A percentile compares a stretch with the other conserved stretches of the same genome.
Evolutionary conservation across 371 early-diverging fungal genomes (phyloP).

Genomic region (Apophysomyces elegans): DNA sequence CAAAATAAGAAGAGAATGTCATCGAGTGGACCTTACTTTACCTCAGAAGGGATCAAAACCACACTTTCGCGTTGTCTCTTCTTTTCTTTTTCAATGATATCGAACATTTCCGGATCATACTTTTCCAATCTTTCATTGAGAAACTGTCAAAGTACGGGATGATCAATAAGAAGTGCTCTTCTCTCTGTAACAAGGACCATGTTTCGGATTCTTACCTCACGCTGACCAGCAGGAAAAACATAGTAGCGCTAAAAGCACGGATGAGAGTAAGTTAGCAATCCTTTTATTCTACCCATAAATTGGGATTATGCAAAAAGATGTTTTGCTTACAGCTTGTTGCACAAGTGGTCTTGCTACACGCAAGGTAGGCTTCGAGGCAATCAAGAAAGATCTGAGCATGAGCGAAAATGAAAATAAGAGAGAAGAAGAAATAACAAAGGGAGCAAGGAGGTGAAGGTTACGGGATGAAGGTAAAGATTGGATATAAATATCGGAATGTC

Average conservation of each 20-base stretch:
- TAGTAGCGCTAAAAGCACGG: slow-evolving; percentile 50
- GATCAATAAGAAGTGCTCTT: too few relatives aligned
- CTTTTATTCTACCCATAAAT: not conserved
- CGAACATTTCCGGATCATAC: slow-evolving; percentile 92
- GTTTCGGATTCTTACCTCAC: slow-evolving; percentile 43
- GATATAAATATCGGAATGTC: slow-evolving; percentile 16
- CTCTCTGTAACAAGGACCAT: not conserved
- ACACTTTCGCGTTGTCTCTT: slow-evolving; percentile 94
- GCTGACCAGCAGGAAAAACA: slow-evolving; percentile 68
- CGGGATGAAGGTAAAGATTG: slow-evolving; percentile 9
- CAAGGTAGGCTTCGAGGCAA: slow-evolving; percentile 25
- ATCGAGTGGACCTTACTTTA: slow-evolving; percentile 24
- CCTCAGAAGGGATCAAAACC: slow-evolving; percentile 97
- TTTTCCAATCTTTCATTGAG: slow-evolving; percentile 72
- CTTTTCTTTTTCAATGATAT: slow-evolving; percentile 97
- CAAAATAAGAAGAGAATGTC: not conserved
- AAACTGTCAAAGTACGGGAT: slow-evolving; percentile 32
- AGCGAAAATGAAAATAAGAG: slow-evolving; percentile 22
- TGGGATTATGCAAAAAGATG: too few relatives aligned
- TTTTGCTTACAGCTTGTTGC: slow-evolving; percentile 27
- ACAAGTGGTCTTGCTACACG: slow-evolving; percentile 33
- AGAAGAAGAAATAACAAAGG: slow-evolving; percentile 16
- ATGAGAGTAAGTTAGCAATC: not conserved
- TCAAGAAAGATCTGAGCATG: slow-evolving; percentile 46
- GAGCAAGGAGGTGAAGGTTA: slow-evolving; percentile 14